Percentiles rank a stretch among this genome's conserved stretches.
These are phyloP conservation scores for Arachnopeziza araneosa DNA, from an alignment of 2,329 filamentous ascomycete species.

Conservation along the genomic window DNA sequence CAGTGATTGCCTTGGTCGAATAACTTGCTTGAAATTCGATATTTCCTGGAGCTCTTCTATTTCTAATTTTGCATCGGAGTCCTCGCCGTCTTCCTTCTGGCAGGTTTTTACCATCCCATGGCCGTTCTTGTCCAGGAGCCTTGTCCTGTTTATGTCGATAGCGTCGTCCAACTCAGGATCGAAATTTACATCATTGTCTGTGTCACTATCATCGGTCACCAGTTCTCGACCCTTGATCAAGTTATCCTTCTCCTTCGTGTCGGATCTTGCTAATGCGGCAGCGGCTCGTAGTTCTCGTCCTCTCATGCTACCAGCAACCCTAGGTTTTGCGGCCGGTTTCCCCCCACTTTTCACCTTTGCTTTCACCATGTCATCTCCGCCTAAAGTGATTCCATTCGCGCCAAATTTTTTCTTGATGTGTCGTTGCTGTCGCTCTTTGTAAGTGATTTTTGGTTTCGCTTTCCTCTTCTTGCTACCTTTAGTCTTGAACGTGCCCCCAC, in stretches of 20 bases:
- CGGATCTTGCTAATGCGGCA: slow-evolving; percentile 54
- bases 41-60: slow-evolving; percentile 59
- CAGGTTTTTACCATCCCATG: slow-evolving; percentile 68
- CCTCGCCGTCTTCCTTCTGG: slow-evolving; percentile 59
- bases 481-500: slow-evolving; percentile 72
- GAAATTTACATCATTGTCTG: slow-evolving; percentile 40
- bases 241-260: slow-evolving; percentile 32
- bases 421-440: slow-evolving; percentile 40
- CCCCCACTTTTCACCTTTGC: slow-evolving; percentile 41
- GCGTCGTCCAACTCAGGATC: slow-evolving; percentile 45
- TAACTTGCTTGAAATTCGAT: not conserved
- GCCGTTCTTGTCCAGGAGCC: slow-evolving; percentile 61
- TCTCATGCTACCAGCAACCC: slow-evolving; percentile 53
- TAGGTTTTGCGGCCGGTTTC: slow-evolving; percentile 47
- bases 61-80: slow-evolving; percentile 55
- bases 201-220: slow-evolving; percentile 39
- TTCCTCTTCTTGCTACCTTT: slow-evolving; percentile 45
- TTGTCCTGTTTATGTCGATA: slow-evolving; percentile 58
- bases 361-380: slow-evolving; percentile 53
- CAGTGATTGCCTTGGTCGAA: not conserved
- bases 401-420: slow-evolving; percentile 57
- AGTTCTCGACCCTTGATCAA: slow-evolving; percentile 33
- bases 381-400: slow-evolving; percentile 30
- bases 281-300: slow-evolving; percentile 56
- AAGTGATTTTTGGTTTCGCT: slow-evolving; percentile 38